Conservation (phyloP, 208 protist species). For the Crithidia fasciculata region DNA sequence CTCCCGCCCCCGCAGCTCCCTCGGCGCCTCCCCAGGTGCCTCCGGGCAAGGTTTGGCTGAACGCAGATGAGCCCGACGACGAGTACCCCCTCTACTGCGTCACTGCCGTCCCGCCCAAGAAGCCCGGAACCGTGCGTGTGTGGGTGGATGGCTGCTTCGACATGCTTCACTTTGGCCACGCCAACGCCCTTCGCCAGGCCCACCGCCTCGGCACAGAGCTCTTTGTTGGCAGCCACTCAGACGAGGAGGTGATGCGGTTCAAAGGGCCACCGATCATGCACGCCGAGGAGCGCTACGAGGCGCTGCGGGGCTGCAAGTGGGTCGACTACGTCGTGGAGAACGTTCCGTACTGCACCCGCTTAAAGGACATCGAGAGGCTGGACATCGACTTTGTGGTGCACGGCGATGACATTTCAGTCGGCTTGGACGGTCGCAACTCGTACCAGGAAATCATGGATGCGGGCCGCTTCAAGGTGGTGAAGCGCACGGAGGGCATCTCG, state of each 20-base stretch:
- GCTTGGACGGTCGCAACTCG: constrained; percentile 93
- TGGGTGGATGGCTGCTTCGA: constrained; percentile 94
- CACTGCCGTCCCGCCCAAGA: constrained; percentile 60
- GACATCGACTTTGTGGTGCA: constrained; percentile 97
- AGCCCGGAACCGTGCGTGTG: constrained; percentile 68
- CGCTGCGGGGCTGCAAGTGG: constrained; percentile 98
- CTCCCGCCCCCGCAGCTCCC: not conserved
- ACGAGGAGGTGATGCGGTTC: constrained; percentile 95
- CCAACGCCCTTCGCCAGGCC: constrained; percentile 90
- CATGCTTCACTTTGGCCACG: constrained; percentile 92
- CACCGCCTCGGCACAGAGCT: constrained; percentile 92
- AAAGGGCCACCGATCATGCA: constrained; percentile 98
- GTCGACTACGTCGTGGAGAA: constrained; percentile 97
- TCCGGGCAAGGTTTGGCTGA: constrained; percentile 68
- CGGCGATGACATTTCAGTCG: constrained; percentile 98
- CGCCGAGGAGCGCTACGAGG: constrained; percentile 94
- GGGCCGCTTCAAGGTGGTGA: constrained; percentile 91
- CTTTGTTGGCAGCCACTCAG: constrained; percentile 97
- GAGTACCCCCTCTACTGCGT: constrained; percentile 69
- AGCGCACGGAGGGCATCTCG: constrained; percentile 96
- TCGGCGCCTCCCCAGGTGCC: constrained; percentile 19
- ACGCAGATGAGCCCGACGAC: constrained; percentile 65
- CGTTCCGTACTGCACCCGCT: constrained; percentile 93
- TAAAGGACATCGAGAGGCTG: constrained; percentile 93
- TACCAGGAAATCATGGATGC: constrained; percentile 95